phyloP scores from a whole-genome alignment of 1,284 basidiomycete genomes.

The Puccinia coronata region DNA sequence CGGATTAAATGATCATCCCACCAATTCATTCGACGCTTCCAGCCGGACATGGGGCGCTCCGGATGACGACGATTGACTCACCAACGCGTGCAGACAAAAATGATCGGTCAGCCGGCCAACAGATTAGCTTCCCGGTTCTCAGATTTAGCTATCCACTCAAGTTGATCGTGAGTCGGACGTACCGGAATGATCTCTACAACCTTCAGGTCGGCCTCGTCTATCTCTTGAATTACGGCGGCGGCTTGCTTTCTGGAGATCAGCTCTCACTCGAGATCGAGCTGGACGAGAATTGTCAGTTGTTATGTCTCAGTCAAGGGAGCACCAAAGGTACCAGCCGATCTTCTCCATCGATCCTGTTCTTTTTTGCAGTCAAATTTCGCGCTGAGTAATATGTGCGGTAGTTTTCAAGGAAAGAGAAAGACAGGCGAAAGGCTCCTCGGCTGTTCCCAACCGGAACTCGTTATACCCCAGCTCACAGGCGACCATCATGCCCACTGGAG shows the following conservation, averaged over 20 bases:
- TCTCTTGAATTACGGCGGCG: conserved; percentile 41
- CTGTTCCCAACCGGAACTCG: not conserved
- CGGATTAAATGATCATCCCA: not conserved
- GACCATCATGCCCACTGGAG: not conserved
- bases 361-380: not conserved
- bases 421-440: not conserved
- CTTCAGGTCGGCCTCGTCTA: conserved; percentile 34
- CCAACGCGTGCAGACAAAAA: not conserved
- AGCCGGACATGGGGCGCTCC: conserved; percentile 22
- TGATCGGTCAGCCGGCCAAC: not conserved
- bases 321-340: conserved; percentile 16
- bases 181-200: conserved; percentile 10
- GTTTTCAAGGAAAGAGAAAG: conserved; percentile 16
- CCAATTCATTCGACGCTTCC: not conserved
- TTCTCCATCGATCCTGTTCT: not conserved
- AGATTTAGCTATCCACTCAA: conserved; percentile 41
- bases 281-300: conserved; percentile 2
- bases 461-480: conserved; percentile 27
- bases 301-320: conserved; percentile 40
- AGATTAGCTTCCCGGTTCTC: conserved; percentile 27
- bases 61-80: conserved; percentile 1
- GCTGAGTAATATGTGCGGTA: not conserved
- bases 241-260: conserved; percentile 21
- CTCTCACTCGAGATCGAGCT: conserved; percentile 14
- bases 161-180: conserved; percentile 21